Evolutionary conservation across 2,329 filamentous ascomycete genomes (phyloP), one percentile per base, ranked within the genome.

Genomic region (Pseudogymnoascus sp.): DNA sequence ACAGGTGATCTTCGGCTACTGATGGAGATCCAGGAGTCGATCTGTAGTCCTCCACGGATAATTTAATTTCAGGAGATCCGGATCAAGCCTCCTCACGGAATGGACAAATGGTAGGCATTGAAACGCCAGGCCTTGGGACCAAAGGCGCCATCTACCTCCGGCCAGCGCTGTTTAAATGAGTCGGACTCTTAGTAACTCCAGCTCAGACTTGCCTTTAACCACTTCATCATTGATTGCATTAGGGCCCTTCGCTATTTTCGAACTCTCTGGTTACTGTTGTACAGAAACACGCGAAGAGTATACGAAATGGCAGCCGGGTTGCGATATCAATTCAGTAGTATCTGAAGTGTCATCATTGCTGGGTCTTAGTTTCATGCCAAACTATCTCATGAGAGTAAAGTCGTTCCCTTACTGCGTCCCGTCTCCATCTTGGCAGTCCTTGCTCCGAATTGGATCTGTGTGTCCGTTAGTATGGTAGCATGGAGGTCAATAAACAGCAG

Each of bases 381-480:
- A 60, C 37, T 10, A 64, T 37, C 21, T 80, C 68, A 80, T 13
- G 77, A 75, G 64, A 87, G 78, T 5, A 83, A 68, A 55, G 85
- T 82, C 3, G 89, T 91, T 0, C 89, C 89, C 69, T 88, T 91
- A 10, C 82, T 82, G 69, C 79, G 84, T 4, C 84, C 82, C 62
- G 77, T 82, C 71, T 91, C 87, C 86, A 93, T 92, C 77, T 92
- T 94, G 12, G 90, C 90, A 3, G 89, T 92, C 67, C 89, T 80
- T 2, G 90, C 85, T 12, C 90, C 90, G 70, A 94, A 94, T 74
- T 94, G 90, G 63, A 92, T 92, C 85, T 87, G 65, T 61, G 48
- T 55, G 21, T 7, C 18, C 61, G 58, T 68, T 21, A 68, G 69
- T 65, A 66, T 64, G 63, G 36, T 64, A 63, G 25, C 6, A 33